Percentiles rank a stretch among this genome's conserved stretches.
These are phyloP conservation scores for Stramenopiles sp. DNA, from an alignment of 352 stramenopile genomes.

Conservation along the genomic window DNA sequence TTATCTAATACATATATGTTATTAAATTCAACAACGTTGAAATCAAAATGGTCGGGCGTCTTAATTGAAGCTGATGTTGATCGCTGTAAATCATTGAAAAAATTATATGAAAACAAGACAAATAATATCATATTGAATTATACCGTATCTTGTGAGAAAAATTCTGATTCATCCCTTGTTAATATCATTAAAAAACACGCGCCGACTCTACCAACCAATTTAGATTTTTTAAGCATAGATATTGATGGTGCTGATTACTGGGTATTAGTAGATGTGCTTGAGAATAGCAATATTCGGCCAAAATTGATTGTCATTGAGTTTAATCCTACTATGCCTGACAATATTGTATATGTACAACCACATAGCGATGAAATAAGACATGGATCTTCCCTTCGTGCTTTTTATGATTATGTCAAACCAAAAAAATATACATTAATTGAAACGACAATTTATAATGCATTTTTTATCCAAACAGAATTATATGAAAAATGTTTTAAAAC, in stretches of 20 bases:
- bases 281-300: conserved; percentile 34
- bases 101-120: conserved; percentile 30
- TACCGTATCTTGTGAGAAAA: too few species aligned
- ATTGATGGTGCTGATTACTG: conserved; percentile 50
- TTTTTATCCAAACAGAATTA: conserved; percentile 33
- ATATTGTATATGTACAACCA: conserved; percentile 44
- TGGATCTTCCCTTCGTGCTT: conserved; percentile 36
- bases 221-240: conserved; percentile 39
- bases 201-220: conserved; percentile 15
- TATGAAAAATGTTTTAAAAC: too few species aligned
- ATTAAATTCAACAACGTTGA: conserved; percentile 21
- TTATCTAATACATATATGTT: conserved; percentile 43
- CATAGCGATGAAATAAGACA: conserved; percentile 30
- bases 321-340: conserved; percentile 50
- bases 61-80: conserved; percentile 45
- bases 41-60: conserved; percentile 31
- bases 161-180: too few species aligned
- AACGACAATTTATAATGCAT: conserved; percentile 47
- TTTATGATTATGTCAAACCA: conserved; percentile 34
- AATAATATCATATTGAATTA: too few species aligned
- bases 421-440: conserved; percentile 37
- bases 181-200: too few species aligned
- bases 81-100: conserved; percentile 26
- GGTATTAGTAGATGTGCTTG: too few species aligned
- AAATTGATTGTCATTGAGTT: conserved; percentile 48